phyloP scores from a whole-genome alignment of 2,329 filamentous ascomycete genomes.

The Monilinia vaccinii-corymbosi region DNA sequence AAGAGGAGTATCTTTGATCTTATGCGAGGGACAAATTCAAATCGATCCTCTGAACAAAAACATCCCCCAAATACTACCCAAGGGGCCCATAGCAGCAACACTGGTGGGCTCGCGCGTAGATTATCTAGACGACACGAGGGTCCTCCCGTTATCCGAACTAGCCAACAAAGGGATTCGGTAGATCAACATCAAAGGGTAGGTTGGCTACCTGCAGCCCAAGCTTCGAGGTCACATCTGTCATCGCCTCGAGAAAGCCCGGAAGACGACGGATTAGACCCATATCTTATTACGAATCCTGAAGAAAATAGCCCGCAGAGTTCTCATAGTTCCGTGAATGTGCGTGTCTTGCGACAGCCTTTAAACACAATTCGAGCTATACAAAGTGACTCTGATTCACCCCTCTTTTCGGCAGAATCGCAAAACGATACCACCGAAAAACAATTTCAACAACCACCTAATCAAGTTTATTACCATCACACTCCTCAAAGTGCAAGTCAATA shows the following conservation, averaged over 20 bases:
- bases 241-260: conserved; percentile 26
- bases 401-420: conserved; percentile 27
- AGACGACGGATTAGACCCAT: conserved; percentile 26
- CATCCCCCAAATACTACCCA: conserved; percentile 12
- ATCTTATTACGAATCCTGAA: conserved; percentile 22
- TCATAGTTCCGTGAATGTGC: conserved; percentile 1
- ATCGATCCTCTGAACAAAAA: conserved; percentile 20
- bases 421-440: conserved; percentile 30
- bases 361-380: conserved; percentile 25
- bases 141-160: conserved; percentile 34
- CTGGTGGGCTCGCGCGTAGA: conserved; percentile 40
- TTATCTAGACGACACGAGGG: conserved; percentile 49
- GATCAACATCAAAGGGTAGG: conserved; percentile 34
- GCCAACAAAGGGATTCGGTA: conserved; percentile 31
- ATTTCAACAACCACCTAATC: conserved; percentile 16
- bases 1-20: conserved; percentile 28
- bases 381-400: conserved; percentile 18
- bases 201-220: conserved; percentile 29
- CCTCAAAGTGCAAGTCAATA: conserved; percentile 3
- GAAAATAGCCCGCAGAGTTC: conserved; percentile 15
- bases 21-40: conserved; percentile 22
- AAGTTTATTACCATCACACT: conserved; percentile 2
- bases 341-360: conserved; percentile 10
- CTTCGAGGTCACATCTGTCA: conserved; percentile 22
- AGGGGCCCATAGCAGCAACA: conserved; percentile 37